Evolutionary conservation across 164 flowering plant species (phyloP), one percentile per base, ranked within the genome.

Genomic region (Warburgia ugandensis): DNA sequence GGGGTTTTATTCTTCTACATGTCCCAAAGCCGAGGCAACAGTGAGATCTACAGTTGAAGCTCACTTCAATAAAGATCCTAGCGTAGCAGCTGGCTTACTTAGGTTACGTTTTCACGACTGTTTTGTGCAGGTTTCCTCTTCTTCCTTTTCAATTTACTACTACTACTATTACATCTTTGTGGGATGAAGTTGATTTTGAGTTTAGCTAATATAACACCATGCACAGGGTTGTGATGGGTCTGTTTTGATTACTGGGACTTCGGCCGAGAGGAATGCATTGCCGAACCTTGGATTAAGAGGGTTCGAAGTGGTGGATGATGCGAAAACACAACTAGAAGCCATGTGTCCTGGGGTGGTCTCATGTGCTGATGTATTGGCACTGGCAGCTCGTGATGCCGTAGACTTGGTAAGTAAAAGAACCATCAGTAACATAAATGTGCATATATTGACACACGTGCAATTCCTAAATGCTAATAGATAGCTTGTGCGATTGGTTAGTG

Each of bases 171-270:
- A 22, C 21, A 13, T 8, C 7, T 31, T 7, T 31, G 35, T 31
- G 1, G n/a, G n/a, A n/a, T n/a, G n/a, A n/a, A n/a, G n/a, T n/a
- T n/a, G n/a, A n/a, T n/a, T n/a, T n/a, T n/a, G n/a, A n/a, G n/a
- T n/a, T n/a, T n/a, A n/a, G n/a, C n/a, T n/a, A n/a, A n/a, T n/a
- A n/a, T n/a, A n/a, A n/a, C n/a, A n/a, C n/a, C n/a, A n/a, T n/a
- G n/a, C 7, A 27, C 67, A 81, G 80, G 95, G 95, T 2, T 85
- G 95, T 40, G 90, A 85, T 64, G 94, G 76, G 11, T 82, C 94
- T 3, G 65, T 85, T 0, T 52, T 85, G 66, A 71, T 85, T 5
- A 31, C 59, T 0, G 81, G 86, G 10, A 7, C 69, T 8, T 69
- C 77, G 1, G 58, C 79, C 4, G 89, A 82, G 66, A 77, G 73